Evolutionary conservation across 2,329 filamentous ascomycete genomes (phyloP).

Genomic region (Teratosphaeria zuluensis): DNA sequence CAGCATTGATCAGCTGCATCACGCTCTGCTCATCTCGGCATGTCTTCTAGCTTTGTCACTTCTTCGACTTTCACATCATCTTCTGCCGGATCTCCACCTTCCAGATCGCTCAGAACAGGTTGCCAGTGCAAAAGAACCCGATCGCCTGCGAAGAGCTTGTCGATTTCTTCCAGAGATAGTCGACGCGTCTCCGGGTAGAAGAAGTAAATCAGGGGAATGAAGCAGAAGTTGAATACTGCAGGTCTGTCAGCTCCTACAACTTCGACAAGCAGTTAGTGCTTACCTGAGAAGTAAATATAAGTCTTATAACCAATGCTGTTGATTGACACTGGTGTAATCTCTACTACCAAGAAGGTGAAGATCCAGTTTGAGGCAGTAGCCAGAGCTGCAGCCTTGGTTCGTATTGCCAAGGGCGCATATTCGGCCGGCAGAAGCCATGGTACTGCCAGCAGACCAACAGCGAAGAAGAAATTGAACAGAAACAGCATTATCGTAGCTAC

Average conservation of each 20-base stretch:
- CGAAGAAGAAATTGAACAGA: constrained; percentile 25
- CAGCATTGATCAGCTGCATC: no score
- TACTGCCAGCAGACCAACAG: constrained; percentile 46
- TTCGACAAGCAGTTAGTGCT: background rate
- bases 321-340: constrained; percentile 32
- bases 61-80: background rate
- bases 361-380: constrained; percentile 55
- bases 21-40: no score
- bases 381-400: constrained; percentile 87
- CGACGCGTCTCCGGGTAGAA: constrained; percentile 37
- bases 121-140: constrained; percentile 1
- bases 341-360: constrained; percentile 27
- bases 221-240: constrained; percentile 37
- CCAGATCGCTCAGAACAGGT: background rate
- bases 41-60: background rate
- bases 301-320: constrained; percentile 18
- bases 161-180: constrained; percentile 43
- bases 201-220: constrained; percentile 52
- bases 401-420: constrained; percentile 86
- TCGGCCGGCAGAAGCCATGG: constrained; percentile 95
- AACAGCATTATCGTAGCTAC: no score
- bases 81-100: background rate
- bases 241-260: background rate
- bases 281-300: constrained; percentile 37
- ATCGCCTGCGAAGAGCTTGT: constrained; percentile 15